Evolutionary conservation across 2,329 filamentous ascomycete species (phyloP).

Genomic region (Aspergillus melleus): DNA sequence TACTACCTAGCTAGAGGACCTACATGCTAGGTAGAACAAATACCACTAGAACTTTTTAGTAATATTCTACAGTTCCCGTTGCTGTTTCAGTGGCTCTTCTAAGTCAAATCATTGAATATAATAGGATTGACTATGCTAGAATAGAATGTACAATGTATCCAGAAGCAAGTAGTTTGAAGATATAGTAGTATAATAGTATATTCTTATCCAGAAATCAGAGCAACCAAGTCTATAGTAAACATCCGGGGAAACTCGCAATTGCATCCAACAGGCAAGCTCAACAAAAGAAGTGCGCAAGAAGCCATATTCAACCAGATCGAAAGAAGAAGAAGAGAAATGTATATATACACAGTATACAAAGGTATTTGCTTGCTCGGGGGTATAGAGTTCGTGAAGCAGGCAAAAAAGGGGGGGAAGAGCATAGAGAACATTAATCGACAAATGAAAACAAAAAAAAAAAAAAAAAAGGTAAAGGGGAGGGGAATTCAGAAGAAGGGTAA

Average conservation of each 20-base stretch:
- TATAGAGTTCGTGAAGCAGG: background rate
- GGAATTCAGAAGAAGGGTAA: background rate
- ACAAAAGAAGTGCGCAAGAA: background rate
- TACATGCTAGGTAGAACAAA: too few species aligned
- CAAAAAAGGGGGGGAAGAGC: background rate
- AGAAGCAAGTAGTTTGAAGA: too few species aligned
- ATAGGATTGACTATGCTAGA: too few species aligned
- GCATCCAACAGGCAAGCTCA: too few species aligned
- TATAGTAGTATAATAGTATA: too few species aligned
- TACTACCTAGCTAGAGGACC: too few species aligned
- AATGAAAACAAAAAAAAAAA: background rate
- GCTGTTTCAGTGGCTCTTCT: too few species aligned
- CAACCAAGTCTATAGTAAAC: background rate
- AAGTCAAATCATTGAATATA: too few species aligned
- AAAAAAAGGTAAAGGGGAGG: background rate
- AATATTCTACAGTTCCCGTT: too few species aligned
- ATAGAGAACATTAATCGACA: background rate
- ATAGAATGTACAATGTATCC: too few species aligned
- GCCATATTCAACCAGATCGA: background rate
- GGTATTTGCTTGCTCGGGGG: background rate
- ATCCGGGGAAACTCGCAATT: background rate
- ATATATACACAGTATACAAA: background rate
- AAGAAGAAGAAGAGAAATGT: background rate
- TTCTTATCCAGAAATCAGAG: too few species aligned
- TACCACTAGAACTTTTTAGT: too few species aligned